These are phyloP conservation scores for Dipteronia dyeriana DNA, from an alignment of 345 rosid genomes.

Conservation along the genomic window DNA sequence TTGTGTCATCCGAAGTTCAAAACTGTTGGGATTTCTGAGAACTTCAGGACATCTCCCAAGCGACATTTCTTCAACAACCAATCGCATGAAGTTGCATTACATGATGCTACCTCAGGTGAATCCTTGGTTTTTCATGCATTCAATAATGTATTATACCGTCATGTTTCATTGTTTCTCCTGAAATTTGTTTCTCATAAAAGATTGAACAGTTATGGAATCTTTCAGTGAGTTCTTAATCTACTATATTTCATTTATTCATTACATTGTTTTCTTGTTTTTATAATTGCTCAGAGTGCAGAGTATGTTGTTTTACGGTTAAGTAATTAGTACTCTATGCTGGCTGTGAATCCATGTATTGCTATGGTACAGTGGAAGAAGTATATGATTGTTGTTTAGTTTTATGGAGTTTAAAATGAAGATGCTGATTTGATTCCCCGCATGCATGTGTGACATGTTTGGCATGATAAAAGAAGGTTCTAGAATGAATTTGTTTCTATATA, in stretches of 20 bases:
- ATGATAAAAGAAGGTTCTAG: conserved; percentile 7
- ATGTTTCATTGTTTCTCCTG: neutral
- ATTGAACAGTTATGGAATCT: neutral
- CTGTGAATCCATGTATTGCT: neutral
- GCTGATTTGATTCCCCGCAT: neutral
- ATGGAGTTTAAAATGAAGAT: no score
- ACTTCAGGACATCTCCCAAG: conserved; percentile 45
- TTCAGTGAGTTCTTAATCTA: no score
- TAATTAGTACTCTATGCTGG: neutral
- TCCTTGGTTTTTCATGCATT: conserved; percentile 4
- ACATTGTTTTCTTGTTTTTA: neutral
- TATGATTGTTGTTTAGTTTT: neutral
- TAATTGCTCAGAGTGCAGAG: neutral
- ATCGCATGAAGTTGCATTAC: conserved; percentile 34
- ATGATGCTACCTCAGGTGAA: conserved; percentile 44
- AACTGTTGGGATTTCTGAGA: conserved; percentile 35
- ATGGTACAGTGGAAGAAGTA: neutral
- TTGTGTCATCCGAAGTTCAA: conserved; percentile 51
- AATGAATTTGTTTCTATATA: neutral
- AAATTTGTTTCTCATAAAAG: neutral
- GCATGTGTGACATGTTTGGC: neutral
- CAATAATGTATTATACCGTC: neutral
- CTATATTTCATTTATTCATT: neutral
- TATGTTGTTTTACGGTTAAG: conserved; percentile 1
- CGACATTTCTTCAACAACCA: conserved; percentile 42